phyloP scores from a whole-genome alignment of 2,329 filamentous ascomycete genomes.

The Pestalotiopsis sp. region DNA sequence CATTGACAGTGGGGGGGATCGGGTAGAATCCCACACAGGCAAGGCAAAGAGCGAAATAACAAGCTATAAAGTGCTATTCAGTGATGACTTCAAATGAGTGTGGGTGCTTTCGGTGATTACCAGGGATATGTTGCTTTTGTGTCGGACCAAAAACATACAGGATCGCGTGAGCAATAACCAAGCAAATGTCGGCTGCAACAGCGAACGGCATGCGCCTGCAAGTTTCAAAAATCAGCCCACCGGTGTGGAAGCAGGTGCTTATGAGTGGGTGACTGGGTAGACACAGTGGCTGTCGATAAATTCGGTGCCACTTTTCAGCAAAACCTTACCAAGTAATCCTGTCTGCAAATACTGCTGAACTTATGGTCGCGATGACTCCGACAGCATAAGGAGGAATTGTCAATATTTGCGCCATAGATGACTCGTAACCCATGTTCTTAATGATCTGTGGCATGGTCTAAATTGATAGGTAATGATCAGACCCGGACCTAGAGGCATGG shows the following conservation, averaged over 20 bases:
- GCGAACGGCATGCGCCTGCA: not conserved
- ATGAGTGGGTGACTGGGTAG: not conserved
- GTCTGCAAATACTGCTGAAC: not conserved
- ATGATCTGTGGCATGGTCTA: slow-evolving; percentile 5
- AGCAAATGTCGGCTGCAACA: slow-evolving; percentile 1
- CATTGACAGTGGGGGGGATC: not conserved
- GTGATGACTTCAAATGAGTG: not conserved
- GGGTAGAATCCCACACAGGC: slow-evolving; percentile 9
- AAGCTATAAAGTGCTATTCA: not conserved
- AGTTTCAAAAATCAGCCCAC: not conserved
- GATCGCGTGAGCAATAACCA: slow-evolving; percentile 2
- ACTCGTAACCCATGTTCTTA: slow-evolving; percentile 5
- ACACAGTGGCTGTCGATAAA: no score
- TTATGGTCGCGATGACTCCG: not conserved
- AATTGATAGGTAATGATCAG: not conserved
- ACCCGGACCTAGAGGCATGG: not conserved
- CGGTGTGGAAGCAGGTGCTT: not conserved
- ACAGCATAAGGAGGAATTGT: not conserved
- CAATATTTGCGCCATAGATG: slow-evolving; percentile 4
- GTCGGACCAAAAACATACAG: not conserved
- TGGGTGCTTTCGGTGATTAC: not conserved
- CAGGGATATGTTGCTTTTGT: slow-evolving; percentile 3
- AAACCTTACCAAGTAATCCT: not conserved
- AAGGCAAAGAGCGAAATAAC: slow-evolving; percentile 8
- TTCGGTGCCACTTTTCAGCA: not conserved